These are phyloP conservation scores for Komagataella pseudopastoris DNA, from an alignment of 805 yeast genomes.

Conservation along the genomic window DNA sequence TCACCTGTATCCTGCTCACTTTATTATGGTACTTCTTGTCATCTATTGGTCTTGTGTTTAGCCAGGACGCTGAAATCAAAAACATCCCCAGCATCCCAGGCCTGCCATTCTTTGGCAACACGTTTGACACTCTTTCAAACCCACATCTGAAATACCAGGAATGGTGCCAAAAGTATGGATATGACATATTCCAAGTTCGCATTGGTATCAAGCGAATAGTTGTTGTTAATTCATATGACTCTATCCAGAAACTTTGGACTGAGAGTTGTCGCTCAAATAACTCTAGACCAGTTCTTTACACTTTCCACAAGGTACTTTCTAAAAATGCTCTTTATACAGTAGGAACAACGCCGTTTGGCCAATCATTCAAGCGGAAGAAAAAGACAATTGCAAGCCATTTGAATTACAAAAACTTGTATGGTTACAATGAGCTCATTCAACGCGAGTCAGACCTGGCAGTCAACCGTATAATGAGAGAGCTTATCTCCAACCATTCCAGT, in stretches of 20 bases:
- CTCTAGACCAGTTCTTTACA: constrained; percentile 53
- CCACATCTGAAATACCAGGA: constrained; percentile 34
- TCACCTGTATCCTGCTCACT: not conserved
- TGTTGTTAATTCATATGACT: constrained; percentile 52
- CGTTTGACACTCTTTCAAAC: constrained; percentile 26
- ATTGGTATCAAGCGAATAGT: constrained; percentile 44
- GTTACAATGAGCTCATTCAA: constrained; percentile 21
- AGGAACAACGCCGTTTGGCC: constrained; percentile 51
- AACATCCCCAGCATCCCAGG: constrained; percentile 31
- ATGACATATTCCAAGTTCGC: constrained; percentile 43
- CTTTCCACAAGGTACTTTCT: constrained; percentile 54
- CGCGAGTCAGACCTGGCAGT: constrained; percentile 18
- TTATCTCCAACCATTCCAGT: not conserved
- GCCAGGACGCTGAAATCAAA: constrained; percentile 10
- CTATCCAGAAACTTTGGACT: constrained; percentile 42
- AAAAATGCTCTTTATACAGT: constrained; percentile 43
- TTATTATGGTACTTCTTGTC: not conserved
- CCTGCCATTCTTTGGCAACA: constrained; percentile 37
- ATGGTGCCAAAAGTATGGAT: constrained; percentile 29
- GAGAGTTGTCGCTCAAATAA: constrained; percentile 35
- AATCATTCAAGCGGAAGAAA: constrained; percentile 29
- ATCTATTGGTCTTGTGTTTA: constrained; percentile 11
- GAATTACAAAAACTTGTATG: constrained; percentile 21
- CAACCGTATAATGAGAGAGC: not conserved
- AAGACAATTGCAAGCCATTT: constrained; percentile 33